A percentile compares a stretch with the other conserved stretches of the same genome.
These are phyloP conservation scores for Tremella fuciformis DNA, from an alignment of 768 basidiomycete genomes.

Conservation along the genomic window DNA sequence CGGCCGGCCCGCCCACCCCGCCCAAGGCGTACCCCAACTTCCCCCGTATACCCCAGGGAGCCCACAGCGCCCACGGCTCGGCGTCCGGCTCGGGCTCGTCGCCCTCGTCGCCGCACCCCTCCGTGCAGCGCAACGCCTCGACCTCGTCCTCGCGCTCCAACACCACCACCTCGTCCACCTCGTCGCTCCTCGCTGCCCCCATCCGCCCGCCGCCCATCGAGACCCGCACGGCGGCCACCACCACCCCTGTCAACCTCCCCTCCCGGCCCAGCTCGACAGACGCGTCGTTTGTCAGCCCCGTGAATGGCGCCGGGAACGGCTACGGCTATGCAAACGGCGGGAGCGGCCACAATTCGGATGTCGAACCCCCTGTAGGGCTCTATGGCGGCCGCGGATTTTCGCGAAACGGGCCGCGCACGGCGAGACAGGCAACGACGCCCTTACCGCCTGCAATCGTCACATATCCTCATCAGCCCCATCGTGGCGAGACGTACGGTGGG, in stretches of 20 bases:
- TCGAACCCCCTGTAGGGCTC: constrained; percentile 2
- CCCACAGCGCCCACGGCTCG: background rate
- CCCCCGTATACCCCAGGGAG: constrained; percentile 13
- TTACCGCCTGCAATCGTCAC: constrained; percentile 4
- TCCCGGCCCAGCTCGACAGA: constrained; percentile 14
- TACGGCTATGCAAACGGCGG: background rate
- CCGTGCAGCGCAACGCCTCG: constrained; percentile 41
- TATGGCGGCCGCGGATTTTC: constrained; percentile 18
- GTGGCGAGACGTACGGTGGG: background rate
- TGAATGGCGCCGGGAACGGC: background rate
- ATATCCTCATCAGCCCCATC: constrained; percentile 12
- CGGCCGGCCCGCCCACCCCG: constrained; percentile 19
- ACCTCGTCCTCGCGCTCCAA: constrained; percentile 40
- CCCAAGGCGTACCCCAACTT: constrained; percentile 28
- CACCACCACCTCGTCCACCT: constrained; percentile 39
- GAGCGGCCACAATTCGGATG: constrained; percentile 1
- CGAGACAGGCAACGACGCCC: constrained; percentile 2
- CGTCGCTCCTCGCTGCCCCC: constrained; percentile 47
- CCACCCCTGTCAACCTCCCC: constrained; percentile 8
- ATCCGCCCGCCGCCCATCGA: constrained; percentile 48
- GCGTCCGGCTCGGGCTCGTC: background rate
- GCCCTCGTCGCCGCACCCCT: constrained; percentile 7
- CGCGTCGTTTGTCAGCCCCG: background rate
- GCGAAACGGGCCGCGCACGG: constrained; percentile 29
- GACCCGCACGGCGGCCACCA: constrained; percentile 44